These are phyloP conservation scores for Penicillium sp. DNA, from an alignment of 2,329 filamentous ascomycete species.

Conservation along the genomic window DNA sequence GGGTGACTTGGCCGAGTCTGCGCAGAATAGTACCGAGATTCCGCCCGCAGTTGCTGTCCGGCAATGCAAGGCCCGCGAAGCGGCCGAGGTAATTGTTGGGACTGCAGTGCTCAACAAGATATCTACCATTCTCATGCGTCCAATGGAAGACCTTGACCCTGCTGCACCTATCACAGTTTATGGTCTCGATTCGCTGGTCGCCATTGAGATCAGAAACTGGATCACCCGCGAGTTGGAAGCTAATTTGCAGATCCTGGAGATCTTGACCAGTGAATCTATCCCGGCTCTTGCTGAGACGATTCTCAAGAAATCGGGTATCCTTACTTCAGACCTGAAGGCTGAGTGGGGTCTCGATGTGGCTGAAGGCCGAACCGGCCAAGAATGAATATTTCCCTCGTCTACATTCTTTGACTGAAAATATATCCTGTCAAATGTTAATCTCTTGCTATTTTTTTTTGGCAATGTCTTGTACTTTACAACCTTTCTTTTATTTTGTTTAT, in stretches of 20 bases:
- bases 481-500: background rate
- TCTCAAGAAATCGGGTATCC: conserved; percentile 23
- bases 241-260: conserved; percentile 29
- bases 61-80: conserved; percentile 13
- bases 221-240: conserved; percentile 26
- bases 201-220: conserved; percentile 35
- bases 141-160: conserved; percentile 23
- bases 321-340: conserved; percentile 17
- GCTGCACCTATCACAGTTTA: conserved; percentile 21
- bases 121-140: conserved; percentile 25
- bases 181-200: conserved; percentile 33
- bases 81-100: conserved; percentile 9
- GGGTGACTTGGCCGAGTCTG: conserved; percentile 8
- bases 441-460: background rate
- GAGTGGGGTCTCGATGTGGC: conserved; percentile 18
- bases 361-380: conserved; percentile 5
- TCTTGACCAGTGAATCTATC: conserved; percentile 26
- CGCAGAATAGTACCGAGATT: conserved; percentile 8
- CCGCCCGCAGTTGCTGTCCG: conserved; percentile 20
- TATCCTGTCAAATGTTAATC: background rate
- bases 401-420: background rate
- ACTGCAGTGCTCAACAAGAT: conserved; percentile 19
- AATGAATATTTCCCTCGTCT: conserved; percentile 1
- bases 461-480: background rate
- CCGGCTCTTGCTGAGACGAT: conserved; percentile 23